These are phyloP conservation scores for Trametes coccinea DNA, from an alignment of 768 basidiomycete species.

Conservation along the genomic window DNA sequence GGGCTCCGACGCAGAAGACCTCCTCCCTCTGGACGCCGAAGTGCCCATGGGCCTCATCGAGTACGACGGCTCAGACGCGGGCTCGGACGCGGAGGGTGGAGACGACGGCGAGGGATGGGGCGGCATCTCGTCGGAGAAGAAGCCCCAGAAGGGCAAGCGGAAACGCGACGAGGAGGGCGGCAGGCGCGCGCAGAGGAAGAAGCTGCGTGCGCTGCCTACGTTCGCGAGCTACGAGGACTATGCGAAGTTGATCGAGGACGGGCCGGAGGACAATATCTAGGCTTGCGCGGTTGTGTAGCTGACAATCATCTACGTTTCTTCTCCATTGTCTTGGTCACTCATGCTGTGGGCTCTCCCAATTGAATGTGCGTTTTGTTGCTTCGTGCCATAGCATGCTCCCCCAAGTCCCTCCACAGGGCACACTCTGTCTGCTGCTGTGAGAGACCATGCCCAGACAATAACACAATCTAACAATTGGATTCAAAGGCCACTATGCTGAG, in stretches of 20 bases:
- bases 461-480: too few relatives aligned
- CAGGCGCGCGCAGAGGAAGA: conserved; percentile 60
- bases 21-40: conserved; percentile 57
- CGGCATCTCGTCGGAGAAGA: conserved; percentile 40
- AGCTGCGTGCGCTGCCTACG: conserved; percentile 65
- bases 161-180: conserved; percentile 43
- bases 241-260: conserved; percentile 80
- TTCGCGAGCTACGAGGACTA: conserved; percentile 91
- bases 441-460: too few relatives aligned
- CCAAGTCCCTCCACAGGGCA: too few relatives aligned
- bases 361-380: too few relatives aligned
- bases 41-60: conserved; percentile 58
- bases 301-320: too few relatives aligned
- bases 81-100: conserved; percentile 34
- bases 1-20: conserved; percentile 71
- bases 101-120: conserved; percentile 56
- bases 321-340: too few relatives aligned
- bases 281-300: neutral
- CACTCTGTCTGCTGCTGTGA: neutral
- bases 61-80: conserved; percentile 56
- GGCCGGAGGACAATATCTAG: conserved; percentile 65
- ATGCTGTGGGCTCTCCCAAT: too few relatives aligned
- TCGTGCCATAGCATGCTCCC: too few relatives aligned
- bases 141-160: conserved; percentile 41
- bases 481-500: too few relatives aligned